Base-by-base conservation (phyloP, 176 grass and related monocot genomes). In the Oryza australiensis region DNA sequence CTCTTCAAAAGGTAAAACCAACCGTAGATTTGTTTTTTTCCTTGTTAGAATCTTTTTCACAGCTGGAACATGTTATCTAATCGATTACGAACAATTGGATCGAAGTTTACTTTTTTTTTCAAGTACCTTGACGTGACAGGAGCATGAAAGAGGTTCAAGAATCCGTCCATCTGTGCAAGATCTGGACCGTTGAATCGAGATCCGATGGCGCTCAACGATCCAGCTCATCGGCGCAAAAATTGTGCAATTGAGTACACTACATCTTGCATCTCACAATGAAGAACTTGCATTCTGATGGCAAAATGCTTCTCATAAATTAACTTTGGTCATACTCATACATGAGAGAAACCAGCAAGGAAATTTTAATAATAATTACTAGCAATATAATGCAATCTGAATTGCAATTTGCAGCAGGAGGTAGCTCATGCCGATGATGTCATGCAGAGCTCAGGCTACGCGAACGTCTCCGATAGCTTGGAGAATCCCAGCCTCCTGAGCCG, bases 401-500 rank as follows among this genome's bases (percentile, higher is more conserved):
- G 72, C 57, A 26, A 59, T 72, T 33, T 46, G 72, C 30, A 72
- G 72, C 20, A n/a, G 53, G 12, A 57, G 20, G n/a, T 23, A 69
- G 35, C 67, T 60, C 83, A 67, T 33, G 13, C 59, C 6, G 34
- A 35, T 35, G 34, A 35, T 35, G 34, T 35, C 34, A 35, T 23
- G 7, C 45, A 16, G 45, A 1, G 12, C 6, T 48, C 45, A 37
- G 29, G 42, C 89, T 93, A 99, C 11, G 96, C 91, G 80, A 94
- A 90, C n/a, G 97, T 90, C 73, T 96, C 89, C 1, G 93, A 95
- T 68, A 99, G 83, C 91, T 96, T 99, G 68, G 93, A 92, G 91
- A 99, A 99, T 9, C 97, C 93, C 7, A 99, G 97, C 91, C 95
- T 99, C 83, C 85, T 92, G 24, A 99, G 89, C 12, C 93, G 83